Percentiles rank a stretch among this genome's conserved stretches.
phyloP scores from a whole-genome alignment of 306 rosid species.

The Malus orientalis region DNA sequence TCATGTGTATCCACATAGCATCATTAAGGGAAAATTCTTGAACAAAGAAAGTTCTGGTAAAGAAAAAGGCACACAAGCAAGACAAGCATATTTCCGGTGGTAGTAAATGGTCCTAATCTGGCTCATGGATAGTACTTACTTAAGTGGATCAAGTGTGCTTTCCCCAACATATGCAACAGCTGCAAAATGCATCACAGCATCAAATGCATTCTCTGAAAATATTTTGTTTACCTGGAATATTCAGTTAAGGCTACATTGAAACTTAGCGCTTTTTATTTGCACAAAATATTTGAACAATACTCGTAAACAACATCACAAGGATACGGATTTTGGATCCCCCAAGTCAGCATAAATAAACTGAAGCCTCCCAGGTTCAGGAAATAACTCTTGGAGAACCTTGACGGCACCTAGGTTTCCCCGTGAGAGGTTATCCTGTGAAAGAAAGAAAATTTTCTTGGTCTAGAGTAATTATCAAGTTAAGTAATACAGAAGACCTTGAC shows the following conservation, averaged over 20 bases:
- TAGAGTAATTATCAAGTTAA: background rate
- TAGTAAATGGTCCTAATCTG: background rate
- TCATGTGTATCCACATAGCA: background rate
- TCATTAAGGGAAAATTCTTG: background rate
- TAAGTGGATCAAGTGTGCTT: slow-evolving; percentile 87
- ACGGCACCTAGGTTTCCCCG: slow-evolving; percentile 92
- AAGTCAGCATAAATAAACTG: slow-evolving; percentile 91
- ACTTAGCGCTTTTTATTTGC: background rate
- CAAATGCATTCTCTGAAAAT: slow-evolving; percentile 83
- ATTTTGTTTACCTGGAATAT: slow-evolving; percentile 72
- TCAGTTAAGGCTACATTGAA: slow-evolving; percentile 47
- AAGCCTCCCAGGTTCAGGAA: slow-evolving; percentile 88
- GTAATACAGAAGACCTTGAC: background rate
- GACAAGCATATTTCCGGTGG: background rate
- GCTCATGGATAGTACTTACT: slow-evolving; percentile 44
- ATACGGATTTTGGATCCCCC: slow-evolving; percentile 80
- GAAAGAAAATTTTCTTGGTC: background rate
- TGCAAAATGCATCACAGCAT: slow-evolving; percentile 99
- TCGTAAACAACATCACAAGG: slow-evolving; percentile 29
- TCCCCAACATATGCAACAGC: slow-evolving; percentile 99
- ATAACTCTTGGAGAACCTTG: slow-evolving; percentile 70
- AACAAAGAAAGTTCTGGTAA: background rate
- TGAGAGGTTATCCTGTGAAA: slow-evolving; percentile 76
- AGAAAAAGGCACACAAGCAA: background rate
- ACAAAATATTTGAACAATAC: background rate